Evolutionary conservation across 2,329 filamentous ascomycete genomes (phyloP).

Genomic region (Ampelomyces quisqualis): DNA sequence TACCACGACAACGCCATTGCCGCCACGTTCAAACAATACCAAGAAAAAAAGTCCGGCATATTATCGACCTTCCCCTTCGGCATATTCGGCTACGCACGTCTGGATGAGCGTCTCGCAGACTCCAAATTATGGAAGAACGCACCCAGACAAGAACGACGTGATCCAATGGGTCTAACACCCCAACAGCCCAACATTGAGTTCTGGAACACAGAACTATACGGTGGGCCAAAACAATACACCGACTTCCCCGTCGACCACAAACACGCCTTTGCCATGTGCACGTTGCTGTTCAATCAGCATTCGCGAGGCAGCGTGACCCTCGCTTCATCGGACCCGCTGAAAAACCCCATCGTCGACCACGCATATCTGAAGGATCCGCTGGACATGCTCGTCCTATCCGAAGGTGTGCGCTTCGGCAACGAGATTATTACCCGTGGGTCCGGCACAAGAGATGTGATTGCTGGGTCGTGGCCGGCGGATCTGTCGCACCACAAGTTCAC

Average conservation of each 20-base stretch:
- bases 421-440: constrained; percentile 60
- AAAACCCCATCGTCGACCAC: constrained; percentile 60
- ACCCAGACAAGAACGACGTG: constrained; percentile 48
- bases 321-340: constrained; percentile 50
- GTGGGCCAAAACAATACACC: constrained; percentile 59
- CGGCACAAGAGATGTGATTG: constrained; percentile 60
- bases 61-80: constrained; percentile 65
- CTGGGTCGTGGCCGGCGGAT: constrained; percentile 60
- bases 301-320: constrained; percentile 59
- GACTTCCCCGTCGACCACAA: constrained; percentile 56
- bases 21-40: constrained; percentile 57
- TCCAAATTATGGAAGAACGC: constrained; percentile 58
- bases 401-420: constrained; percentile 60
- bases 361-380: constrained; percentile 60
- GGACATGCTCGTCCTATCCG: constrained; percentile 60
- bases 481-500: constrained; percentile 55
- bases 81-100: constrained; percentile 61
- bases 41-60: constrained; percentile 59
- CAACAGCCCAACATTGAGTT: constrained; percentile 63
- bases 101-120: constrained; percentile 60
- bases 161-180: constrained; percentile 62
- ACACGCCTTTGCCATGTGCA: constrained; percentile 60
- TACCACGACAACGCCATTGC: constrained; percentile 56
- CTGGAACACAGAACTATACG: constrained; percentile 64
- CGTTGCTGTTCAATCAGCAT: constrained; percentile 59